Evolutionary conservation across 495 filamentous ascomycete species (phyloP).

Genomic region (Bacidia gigantensis): DNA sequence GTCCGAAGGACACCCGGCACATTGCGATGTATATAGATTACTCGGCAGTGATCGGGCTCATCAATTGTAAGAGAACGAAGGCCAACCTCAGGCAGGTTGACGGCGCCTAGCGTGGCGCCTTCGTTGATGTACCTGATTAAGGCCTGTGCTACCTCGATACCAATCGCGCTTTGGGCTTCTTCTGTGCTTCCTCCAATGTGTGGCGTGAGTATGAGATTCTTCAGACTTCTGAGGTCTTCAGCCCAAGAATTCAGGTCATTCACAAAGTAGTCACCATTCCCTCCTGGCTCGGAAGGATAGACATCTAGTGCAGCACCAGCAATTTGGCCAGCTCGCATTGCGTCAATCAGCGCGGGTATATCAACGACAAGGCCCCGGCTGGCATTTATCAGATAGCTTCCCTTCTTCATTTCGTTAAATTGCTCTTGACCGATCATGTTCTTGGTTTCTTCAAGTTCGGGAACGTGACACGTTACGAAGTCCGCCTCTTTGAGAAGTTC

Average conservation of each 20-base stretch:
- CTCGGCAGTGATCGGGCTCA: slow-evolving; percentile 73
- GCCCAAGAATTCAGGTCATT: slow-evolving; percentile 72
- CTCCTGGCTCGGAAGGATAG: slow-evolving; percentile 83
- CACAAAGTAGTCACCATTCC: slow-evolving; percentile 91
- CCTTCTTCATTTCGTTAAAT: slow-evolving; percentile 78
- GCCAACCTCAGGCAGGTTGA: slow-evolving; percentile 90
- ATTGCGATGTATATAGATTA: slow-evolving; percentile 94
- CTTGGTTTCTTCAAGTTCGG: slow-evolving; percentile 80
- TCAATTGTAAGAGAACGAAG: slow-evolving; percentile 77
- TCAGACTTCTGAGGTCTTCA: slow-evolving; percentile 70
- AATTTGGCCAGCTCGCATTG: slow-evolving; percentile 75
- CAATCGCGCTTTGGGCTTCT: slow-evolving; percentile 93
- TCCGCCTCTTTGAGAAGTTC: slow-evolving; percentile 67
- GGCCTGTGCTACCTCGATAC: slow-evolving; percentile 78
- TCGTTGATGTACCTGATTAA: slow-evolving; percentile 87
- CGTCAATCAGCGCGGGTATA: slow-evolving; percentile 80
- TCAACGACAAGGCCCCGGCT: slow-evolving; percentile 89
- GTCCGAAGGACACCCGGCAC: slow-evolving; percentile 85
- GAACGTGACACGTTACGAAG: slow-evolving; percentile 90
- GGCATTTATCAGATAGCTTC: slow-evolving; percentile 91
- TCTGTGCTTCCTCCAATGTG: slow-evolving; percentile 97
- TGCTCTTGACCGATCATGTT: slow-evolving; percentile 71
- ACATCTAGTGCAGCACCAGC: slow-evolving; percentile 94
- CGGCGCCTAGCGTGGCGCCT: slow-evolving; percentile 75
- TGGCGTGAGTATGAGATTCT: slow-evolving; percentile 88